Evolutionary conservation across 768 basidiomycete species (phyloP).

Genomic region (Macrolepiota albuminosa): DNA sequence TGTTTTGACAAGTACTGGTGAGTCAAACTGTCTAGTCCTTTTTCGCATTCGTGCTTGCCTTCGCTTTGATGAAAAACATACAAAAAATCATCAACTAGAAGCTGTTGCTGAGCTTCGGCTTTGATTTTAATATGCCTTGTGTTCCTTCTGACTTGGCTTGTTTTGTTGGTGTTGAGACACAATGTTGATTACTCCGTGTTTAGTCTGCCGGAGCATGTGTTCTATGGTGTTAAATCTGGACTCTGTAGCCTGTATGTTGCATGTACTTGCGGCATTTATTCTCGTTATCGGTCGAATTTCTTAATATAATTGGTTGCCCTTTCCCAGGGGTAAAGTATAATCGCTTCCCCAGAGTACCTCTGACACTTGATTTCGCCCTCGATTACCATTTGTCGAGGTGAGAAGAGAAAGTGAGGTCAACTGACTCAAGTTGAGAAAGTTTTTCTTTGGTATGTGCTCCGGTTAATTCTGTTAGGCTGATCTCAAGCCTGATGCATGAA

Average conservation of each 20-base stretch:
- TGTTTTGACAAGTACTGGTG: background rate
- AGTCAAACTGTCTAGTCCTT: background rate
- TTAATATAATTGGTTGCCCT: too few species aligned
- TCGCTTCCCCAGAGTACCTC: too few species aligned
- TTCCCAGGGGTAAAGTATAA: too few species aligned
- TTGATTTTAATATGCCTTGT: slow-evolving; percentile 41
- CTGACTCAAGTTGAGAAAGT: too few species aligned
- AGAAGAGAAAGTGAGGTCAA: too few species aligned
- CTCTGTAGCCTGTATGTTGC: background rate
- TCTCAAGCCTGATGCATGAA: too few species aligned
- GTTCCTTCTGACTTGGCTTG: slow-evolving; percentile 26
- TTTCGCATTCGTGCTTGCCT: background rate
- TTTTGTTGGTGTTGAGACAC: background rate
- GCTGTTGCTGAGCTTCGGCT: slow-evolving; percentile 79
- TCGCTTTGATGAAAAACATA: background rate
- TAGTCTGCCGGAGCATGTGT: background rate
- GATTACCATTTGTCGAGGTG: too few species aligned
- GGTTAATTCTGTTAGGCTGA: too few species aligned
- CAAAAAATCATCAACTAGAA: slow-evolving; percentile 52
- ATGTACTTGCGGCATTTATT: background rate
- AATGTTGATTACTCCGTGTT: slow-evolving; percentile 9
- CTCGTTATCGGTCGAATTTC: too few species aligned
- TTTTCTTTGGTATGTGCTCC: too few species aligned
- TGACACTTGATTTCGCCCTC: too few species aligned
- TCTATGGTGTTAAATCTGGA: background rate